These are phyloP conservation scores for Juglanconis juglandina DNA, from an alignment of 2,329 filamentous ascomycete species.

Conservation along the genomic window DNA sequence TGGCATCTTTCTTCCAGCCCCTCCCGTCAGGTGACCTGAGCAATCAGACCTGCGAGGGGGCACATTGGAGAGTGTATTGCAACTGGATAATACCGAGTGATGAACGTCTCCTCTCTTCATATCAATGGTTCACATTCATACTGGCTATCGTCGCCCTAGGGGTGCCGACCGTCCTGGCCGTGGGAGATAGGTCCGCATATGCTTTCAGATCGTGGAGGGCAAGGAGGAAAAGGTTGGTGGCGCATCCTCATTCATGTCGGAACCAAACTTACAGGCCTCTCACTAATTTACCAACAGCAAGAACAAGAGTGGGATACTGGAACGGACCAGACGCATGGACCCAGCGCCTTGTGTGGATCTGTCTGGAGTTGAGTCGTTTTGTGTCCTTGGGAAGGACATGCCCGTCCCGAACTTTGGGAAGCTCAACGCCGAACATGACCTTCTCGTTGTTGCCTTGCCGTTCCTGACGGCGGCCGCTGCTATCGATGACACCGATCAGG, in stretches of 20 bases:
- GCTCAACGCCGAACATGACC: conserved; percentile 17
- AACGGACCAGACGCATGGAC: conserved; percentile 13
- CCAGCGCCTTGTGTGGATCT: conserved; percentile 16
- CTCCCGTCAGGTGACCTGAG: conserved; percentile 26
- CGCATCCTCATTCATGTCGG: not conserved
- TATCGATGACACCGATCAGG: conserved; percentile 10
- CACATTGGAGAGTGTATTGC: conserved; percentile 26
- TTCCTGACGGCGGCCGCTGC: conserved; percentile 5
- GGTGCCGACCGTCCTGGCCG: conserved; percentile 20
- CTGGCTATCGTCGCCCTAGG: conserved; percentile 24
- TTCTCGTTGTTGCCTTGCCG: conserved; percentile 19
- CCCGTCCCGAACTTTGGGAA: conserved; percentile 17
- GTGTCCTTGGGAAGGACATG: conserved; percentile 19
- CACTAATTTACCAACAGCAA: conserved; percentile 11
- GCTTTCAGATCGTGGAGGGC: conserved; percentile 7
- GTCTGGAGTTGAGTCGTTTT: conserved; percentile 18
- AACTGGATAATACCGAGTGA: conserved; percentile 25
- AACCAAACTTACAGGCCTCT: not conserved
- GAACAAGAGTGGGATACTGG: conserved; percentile 1
- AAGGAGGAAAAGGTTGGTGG: conserved; percentile 16
- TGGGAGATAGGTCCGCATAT: conserved; percentile 3
- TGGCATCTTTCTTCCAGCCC: conserved; percentile 34
- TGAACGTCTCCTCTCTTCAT: conserved; percentile 23
- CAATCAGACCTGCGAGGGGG: conserved; percentile 21
- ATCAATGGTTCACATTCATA: conserved; percentile 27